Evolutionary conservation across 2,329 filamentous ascomycete genomes (phyloP).

Genomic region (Botrytis hyacinthi): DNA sequence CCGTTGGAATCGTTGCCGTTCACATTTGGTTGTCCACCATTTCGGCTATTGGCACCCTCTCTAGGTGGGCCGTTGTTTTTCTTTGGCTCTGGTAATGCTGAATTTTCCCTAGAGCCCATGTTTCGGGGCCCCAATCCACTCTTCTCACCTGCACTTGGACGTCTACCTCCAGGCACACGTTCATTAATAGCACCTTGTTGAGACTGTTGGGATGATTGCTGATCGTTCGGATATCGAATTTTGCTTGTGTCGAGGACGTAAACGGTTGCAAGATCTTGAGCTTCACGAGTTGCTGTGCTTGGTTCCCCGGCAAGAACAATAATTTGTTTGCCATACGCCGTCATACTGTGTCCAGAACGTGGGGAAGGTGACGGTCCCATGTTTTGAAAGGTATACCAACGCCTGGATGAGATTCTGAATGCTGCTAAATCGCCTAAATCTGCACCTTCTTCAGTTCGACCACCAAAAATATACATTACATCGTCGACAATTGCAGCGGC

Average conservation of each 20-base stretch:
- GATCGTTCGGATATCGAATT: conserved; percentile 90
- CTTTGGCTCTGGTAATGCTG: conserved; percentile 44
- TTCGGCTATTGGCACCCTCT: conserved; percentile 46
- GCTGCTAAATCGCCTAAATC: conserved; percentile 93
- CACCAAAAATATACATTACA: conserved; percentile 99
- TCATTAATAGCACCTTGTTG: conserved; percentile 43
- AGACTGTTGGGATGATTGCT: conserved; percentile 40
- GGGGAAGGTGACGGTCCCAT: conserved; percentile 96
- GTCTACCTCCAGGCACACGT: conserved; percentile 39
- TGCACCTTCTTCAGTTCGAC: conserved; percentile 86
- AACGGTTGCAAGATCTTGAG: conserved; percentile 80
- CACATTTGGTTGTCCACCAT: conserved; percentile 38
- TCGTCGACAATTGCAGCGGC: conserved; percentile 91
- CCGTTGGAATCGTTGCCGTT: conserved; percentile 41
- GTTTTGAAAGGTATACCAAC: conserved; percentile 99
- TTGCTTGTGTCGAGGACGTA: conserved; percentile 95
- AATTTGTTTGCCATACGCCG: conserved; percentile 85
- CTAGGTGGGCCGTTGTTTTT: conserved; percentile 45
- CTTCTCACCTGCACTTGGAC: conserved; percentile 47
- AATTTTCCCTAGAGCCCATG: conserved; percentile 35
- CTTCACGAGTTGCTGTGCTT: conserved; percentile 77
- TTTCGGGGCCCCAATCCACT: conserved; percentile 31
- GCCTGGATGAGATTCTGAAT: conserved; percentile 73
- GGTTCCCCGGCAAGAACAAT: conserved; percentile 93
- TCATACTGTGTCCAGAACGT: conserved; percentile 96